These are phyloP conservation scores for Jasminum sambac DNA, from an alignment of 257 asterid genomes.

Conservation along the genomic window DNA sequence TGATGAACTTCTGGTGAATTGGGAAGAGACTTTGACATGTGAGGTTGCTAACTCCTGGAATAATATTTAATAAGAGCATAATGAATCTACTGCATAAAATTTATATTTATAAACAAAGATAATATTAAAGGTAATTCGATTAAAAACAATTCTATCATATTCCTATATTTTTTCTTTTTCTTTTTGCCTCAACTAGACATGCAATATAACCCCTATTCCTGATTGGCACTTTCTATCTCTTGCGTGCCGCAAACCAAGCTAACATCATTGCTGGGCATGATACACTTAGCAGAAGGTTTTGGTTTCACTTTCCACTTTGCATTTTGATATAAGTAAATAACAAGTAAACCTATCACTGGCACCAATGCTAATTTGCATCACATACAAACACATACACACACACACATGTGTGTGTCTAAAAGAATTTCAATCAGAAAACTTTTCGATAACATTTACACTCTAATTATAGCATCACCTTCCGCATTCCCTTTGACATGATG, in stretches of 20 bases:
- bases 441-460: slow-evolving; percentile 14
- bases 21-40: not conserved
- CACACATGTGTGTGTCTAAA: not conserved
- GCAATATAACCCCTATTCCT: not conserved
- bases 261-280: slow-evolving; percentile 13
- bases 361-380: slow-evolving; percentile 2
- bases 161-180: not conserved
- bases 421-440: not conserved
- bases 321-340: slow-evolving; percentile 6
- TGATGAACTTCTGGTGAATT: not conserved
- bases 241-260: not conserved
- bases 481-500: slow-evolving; percentile 18
- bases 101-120: slow-evolving; percentile 1
- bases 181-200: slow-evolving; percentile 14
- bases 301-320: slow-evolving; percentile 5
- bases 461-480: slow-evolving; percentile 3
- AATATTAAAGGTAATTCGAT: not conserved
- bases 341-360: slow-evolving; percentile 5
- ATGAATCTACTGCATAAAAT: not conserved
- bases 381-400: slow-evolving; percentile 7
- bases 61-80: slow-evolving; percentile 17
- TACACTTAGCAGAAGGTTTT: slow-evolving; percentile 10
- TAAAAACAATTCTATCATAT: not conserved
- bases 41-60: slow-evolving; percentile 1
- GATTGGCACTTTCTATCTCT: not conserved